A percentile compares a stretch with the other conserved stretches of the same genome.
Conservation (phyloP, 2,329 filamentous ascomycete genomes). For the Scedosporium aurantiacum region DNA sequence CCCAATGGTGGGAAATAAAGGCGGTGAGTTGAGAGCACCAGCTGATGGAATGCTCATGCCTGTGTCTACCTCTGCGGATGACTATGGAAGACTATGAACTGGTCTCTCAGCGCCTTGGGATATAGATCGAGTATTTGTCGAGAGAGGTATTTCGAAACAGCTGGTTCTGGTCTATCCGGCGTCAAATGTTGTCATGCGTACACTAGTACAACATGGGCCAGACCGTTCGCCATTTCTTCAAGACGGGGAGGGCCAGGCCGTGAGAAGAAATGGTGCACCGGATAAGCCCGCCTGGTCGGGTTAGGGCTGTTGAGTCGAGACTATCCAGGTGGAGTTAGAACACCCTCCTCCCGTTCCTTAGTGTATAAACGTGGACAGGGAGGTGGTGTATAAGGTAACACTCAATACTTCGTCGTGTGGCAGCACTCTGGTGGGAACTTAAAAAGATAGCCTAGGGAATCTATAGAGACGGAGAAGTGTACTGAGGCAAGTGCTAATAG, state of each 20-base stretch:
- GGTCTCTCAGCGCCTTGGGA: too few species aligned
- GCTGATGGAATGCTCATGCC: not conserved
- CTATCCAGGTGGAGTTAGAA: not conserved
- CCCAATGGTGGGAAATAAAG: not conserved
- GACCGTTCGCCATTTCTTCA: not conserved
- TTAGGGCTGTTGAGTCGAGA: not conserved
- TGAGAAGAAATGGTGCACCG: not conserved
- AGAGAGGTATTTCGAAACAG: too few species aligned
- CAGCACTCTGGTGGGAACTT: not conserved
- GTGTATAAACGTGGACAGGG: not conserved
- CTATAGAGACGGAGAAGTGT: too few species aligned
- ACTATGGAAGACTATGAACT: too few species aligned
- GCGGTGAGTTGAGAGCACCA: not conserved
- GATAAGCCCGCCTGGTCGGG: not conserved
- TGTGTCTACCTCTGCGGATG: too few species aligned
- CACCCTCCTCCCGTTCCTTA: not conserved
- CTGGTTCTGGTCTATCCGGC: too few species aligned
- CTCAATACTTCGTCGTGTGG: not conserved
- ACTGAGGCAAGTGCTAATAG: too few species aligned
- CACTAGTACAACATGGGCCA: not conserved
- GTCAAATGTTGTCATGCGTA: too few species aligned
- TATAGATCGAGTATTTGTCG: too few species aligned
- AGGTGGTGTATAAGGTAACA: not conserved
- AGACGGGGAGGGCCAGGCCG: not conserved
- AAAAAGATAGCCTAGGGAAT: too few species aligned